Base-by-base conservation (phyloP, 75 land plant species). In the Azolla pinnata region DNA sequence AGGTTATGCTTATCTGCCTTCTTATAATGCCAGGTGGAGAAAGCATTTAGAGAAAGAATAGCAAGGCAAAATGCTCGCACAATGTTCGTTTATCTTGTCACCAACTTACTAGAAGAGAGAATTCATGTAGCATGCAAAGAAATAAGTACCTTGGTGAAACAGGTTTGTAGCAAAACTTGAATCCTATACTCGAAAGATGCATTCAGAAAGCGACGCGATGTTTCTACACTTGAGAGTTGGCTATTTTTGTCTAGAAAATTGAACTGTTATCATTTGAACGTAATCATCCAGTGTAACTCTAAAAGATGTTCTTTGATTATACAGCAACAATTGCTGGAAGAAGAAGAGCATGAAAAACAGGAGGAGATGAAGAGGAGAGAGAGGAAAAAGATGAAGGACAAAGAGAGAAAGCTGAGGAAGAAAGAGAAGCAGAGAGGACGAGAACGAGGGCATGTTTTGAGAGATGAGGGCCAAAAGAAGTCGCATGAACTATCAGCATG, bases 21-120 rank as follows among this genome's bases (percentile, higher is more conserved):
- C n/a, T n/a, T n/a, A n/a, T n/a, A 24, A 32, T 64, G 66, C 56
- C 83, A 95, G 99, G 99, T 95, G 42, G 99, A 95, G 60, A 95
- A 95, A 63, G 99, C 99, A 31, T 95, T 95, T 57, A 76, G 99
- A 61, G 99, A 95, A 73, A 91, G 99, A 54, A 95, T 91, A 28
- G 99, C 99, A 4, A 85, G 97, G 23, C 99, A 95, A 66, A 95
- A 95, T 76, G 99, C 99, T 32, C 99, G 90, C 61, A 86, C 85
- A 59, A 86, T 83, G 29, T 90, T 95, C 74, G 97, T 95, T 44
- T 86, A 86, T 53, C 80, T 95, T 56, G 85, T 91, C 18, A 54
- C 90, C 44, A 79, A 83, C 46, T 62, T 95, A 61, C 72, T 95
- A 63, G 99, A 95, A 67, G 99, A 95, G 61, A 85, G 99, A 60